A percentile compares a stretch with the other conserved stretches of the same genome.
Evolutionary conservation across 2,329 filamentous ascomycete genomes (phyloP).

Genomic region (Aureobasidium subglaciale): DNA sequence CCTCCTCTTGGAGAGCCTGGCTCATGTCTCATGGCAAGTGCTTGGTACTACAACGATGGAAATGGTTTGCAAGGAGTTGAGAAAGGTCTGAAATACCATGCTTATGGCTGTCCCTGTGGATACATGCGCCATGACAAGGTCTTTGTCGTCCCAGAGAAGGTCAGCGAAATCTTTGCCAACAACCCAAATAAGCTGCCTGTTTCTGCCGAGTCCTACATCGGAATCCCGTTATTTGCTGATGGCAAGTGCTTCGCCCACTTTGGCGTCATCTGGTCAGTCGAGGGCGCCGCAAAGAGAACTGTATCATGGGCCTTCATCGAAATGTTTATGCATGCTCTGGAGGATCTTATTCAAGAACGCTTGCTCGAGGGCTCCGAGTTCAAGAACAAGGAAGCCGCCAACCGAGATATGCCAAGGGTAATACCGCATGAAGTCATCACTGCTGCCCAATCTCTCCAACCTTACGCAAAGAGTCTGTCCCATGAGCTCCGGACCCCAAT

Average conservation of each 20-base stretch:
- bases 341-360: slow-evolving; percentile 57
- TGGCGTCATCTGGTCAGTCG: slow-evolving; percentile 62
- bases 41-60: slow-evolving; percentile 59
- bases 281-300: slow-evolving; percentile 49
- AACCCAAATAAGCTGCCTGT: slow-evolving; percentile 57
- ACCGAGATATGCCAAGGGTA: slow-evolving; percentile 34
- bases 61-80: slow-evolving; percentile 46
- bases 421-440: slow-evolving; percentile 51
- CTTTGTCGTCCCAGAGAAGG: slow-evolving; percentile 57
- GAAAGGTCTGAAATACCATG: slow-evolving; percentile 57
- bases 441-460: slow-evolving; percentile 58
- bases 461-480: slow-evolving; percentile 64
- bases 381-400: slow-evolving; percentile 27
- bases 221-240: slow-evolving; percentile 57
- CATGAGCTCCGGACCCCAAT: slow-evolving; percentile 67
- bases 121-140: slow-evolving; percentile 68
- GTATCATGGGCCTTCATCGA: slow-evolving; percentile 62
- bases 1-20: slow-evolving; percentile 54
- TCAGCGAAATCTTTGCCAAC: slow-evolving; percentile 49
- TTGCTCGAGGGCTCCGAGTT: slow-evolving; percentile 49
- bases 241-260: slow-evolving; percentile 63
- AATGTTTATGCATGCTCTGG: slow-evolving; percentile 60
- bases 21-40: slow-evolving; percentile 57
- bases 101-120: slow-evolving; percentile 58
- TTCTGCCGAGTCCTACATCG: slow-evolving; percentile 59